Conservation (phyloP, 1,139 yeast species). For the Debaryomycetaceae sp. region DNA sequence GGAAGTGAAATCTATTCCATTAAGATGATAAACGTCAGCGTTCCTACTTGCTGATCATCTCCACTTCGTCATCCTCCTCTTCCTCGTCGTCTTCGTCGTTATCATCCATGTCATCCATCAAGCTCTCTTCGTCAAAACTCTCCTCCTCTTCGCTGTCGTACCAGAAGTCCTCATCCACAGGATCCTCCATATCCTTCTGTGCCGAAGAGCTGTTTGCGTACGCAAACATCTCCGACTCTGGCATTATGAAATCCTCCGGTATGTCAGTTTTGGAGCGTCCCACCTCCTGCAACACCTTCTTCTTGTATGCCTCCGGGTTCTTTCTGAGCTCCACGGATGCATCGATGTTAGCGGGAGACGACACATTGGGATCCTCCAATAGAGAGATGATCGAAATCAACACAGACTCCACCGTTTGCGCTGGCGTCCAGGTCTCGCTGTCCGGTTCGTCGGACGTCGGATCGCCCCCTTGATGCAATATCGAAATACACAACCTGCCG, state of each 20-base stretch:
- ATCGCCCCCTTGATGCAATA: constrained; percentile 86
- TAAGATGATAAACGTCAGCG: not conserved
- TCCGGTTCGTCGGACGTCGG: constrained; percentile 89
- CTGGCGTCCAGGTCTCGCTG: constrained; percentile 94
- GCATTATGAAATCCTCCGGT: constrained; percentile 83
- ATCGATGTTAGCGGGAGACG: constrained; percentile 94
- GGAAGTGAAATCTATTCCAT: not conserved
- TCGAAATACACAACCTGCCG: constrained; percentile 89
- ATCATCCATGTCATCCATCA: constrained; percentile 51
- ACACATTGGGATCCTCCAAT: constrained; percentile 88
- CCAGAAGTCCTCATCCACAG: constrained; percentile 85
- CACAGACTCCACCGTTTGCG: constrained; percentile 90
- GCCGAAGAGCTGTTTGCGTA: constrained; percentile 46
- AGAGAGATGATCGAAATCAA: constrained; percentile 85
- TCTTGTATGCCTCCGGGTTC: constrained; percentile 74
- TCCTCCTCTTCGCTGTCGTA: constrained; percentile 62
- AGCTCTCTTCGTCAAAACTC: constrained; percentile 52
- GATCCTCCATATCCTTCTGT: constrained; percentile 50
- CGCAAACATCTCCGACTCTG: constrained; percentile 58
- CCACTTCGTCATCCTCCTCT: constrained; percentile 47
- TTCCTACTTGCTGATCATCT: constrained; percentile 25
- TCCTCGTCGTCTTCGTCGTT: constrained; percentile 58
- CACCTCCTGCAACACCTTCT: constrained; percentile 78
- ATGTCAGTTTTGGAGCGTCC: constrained; percentile 79
- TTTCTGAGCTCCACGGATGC: constrained; percentile 92